Evolutionary conservation across 331 rosid species (phyloP).

Genomic region (Dryas integrifolia): DNA sequence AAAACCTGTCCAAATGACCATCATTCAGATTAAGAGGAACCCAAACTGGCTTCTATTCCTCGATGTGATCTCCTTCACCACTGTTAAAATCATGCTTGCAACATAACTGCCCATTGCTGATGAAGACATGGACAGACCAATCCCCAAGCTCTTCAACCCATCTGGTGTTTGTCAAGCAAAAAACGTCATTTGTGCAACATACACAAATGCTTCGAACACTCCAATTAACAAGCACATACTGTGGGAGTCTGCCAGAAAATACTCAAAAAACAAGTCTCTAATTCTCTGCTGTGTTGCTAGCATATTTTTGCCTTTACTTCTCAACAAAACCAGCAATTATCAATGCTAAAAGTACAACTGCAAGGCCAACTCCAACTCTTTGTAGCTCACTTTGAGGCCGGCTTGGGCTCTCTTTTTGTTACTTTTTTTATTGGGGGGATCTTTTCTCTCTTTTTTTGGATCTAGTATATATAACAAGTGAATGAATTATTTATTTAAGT

Average conservation of each 20-base stretch:
- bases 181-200: constrained; percentile 58
- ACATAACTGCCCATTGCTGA: constrained; percentile 52
- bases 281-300: constrained; percentile 2
- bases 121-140: constrained; percentile 52
- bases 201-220: constrained; percentile 50
- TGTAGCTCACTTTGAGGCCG: constrained; percentile 43
- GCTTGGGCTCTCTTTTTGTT: constrained; percentile 27
- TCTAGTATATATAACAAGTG: too few species aligned
- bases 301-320: constrained; percentile 34
- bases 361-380: constrained; percentile 51
- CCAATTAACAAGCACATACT: constrained; percentile 47
- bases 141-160: constrained; percentile 53
- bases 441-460: too few species aligned
- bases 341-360: constrained; percentile 40
- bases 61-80: constrained; percentile 47
- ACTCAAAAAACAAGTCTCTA: constrained; percentile 46
- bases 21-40: constrained; percentile 53
- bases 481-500: too few species aligned
- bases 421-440: background rate
- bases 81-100: constrained; percentile 41
- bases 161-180: constrained; percentile 52
- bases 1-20: constrained; percentile 59
- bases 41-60: constrained; percentile 51
- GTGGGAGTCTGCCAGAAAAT: constrained; percentile 63
- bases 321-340: constrained; percentile 49